Conservation (phyloP, 202 grass and related monocot genomes). For the Bolboschoenoplectus hybrid region DNA sequence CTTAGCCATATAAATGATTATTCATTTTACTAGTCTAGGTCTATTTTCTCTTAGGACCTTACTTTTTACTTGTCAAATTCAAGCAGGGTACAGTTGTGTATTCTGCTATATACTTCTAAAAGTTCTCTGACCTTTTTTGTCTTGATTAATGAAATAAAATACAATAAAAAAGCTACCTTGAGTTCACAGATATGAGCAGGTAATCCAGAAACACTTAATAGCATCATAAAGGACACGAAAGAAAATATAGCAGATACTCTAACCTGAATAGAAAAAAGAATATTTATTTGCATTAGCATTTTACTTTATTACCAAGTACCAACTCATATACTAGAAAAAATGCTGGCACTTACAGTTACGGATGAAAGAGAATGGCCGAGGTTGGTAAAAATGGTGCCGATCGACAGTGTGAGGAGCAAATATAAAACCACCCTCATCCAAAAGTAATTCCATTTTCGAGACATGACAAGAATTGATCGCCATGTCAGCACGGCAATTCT, state of each 20-base stretch:
- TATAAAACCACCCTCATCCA: constrained; percentile 83
- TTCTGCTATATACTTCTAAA: not conserved
- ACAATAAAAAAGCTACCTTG: constrained; percentile 55
- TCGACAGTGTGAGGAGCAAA: constrained; percentile 71
- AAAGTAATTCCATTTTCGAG: constrained; percentile 92
- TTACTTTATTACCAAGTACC: not conserved
- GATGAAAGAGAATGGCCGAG: constrained; percentile 92
- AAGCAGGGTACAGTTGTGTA: not conserved
- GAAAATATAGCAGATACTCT: constrained; percentile 83
- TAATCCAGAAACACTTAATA: constrained; percentile 87
- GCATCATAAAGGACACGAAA: constrained; percentile 78
- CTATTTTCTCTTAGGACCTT: not conserved
- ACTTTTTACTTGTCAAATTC: not conserved
- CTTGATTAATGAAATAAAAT: constrained; percentile 13
- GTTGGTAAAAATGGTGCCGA: constrained; percentile 71
- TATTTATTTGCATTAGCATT: constrained; percentile 21
- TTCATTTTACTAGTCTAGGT: constrained; percentile 5
- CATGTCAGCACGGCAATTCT: constrained; percentile 73
- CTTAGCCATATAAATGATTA: constrained; percentile 13
- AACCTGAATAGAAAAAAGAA: constrained; percentile 53
- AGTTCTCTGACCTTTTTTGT: not conserved
- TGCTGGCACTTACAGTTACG: constrained; percentile 61
- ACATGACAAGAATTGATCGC: constrained; percentile 97
- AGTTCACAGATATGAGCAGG: constrained; percentile 83
- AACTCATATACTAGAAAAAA: not conserved